Evolutionary conservation across 75 land plant genomes (phyloP).

Genomic region (Chamaecyparis obtusa): DNA sequence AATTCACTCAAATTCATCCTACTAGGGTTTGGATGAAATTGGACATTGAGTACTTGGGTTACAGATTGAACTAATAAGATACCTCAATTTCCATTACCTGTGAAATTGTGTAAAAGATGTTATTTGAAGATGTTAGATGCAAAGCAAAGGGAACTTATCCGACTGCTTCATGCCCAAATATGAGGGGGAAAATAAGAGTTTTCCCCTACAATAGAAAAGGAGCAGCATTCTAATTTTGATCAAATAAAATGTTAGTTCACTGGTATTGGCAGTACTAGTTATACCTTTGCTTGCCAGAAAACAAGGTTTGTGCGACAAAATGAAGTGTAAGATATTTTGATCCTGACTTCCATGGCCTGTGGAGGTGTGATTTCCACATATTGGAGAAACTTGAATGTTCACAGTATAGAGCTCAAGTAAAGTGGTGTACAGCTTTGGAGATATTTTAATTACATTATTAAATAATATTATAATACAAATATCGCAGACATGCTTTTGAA

Average conservation of each 20-base stretch:
- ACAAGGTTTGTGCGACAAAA: constrained; percentile 33
- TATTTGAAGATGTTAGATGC: not conserved
- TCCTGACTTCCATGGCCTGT: constrained; percentile 34
- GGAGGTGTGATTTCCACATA: constrained; percentile 41
- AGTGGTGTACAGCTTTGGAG: not conserved
- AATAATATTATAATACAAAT: not conserved
- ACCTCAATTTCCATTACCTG: too few relatives aligned
- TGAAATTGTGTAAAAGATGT: too few relatives aligned
- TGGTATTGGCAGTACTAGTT: not conserved
- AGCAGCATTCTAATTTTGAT: not conserved
- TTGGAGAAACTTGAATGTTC: constrained; percentile 87
- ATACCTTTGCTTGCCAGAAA: constrained; percentile 30
- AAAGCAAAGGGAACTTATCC: constrained; percentile 26
- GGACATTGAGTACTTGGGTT: too few relatives aligned
- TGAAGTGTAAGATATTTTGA: constrained; percentile 27
- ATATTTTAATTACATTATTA: not conserved
- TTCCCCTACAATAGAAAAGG: constrained; percentile 17
- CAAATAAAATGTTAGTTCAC: not conserved
- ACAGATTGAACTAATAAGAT: too few relatives aligned
- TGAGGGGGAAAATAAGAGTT: constrained; percentile 46
- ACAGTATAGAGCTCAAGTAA: constrained; percentile 90
- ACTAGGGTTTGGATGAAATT: too few relatives aligned
- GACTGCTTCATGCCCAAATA: constrained; percentile 72
- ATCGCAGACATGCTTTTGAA: not conserved
- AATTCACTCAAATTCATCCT: too few relatives aligned